Evolutionary conservation across 23 red algal genomes (phyloP), one percentile per base, ranked within the genome.

Genomic region (Gracilaria domingensis): DNA sequence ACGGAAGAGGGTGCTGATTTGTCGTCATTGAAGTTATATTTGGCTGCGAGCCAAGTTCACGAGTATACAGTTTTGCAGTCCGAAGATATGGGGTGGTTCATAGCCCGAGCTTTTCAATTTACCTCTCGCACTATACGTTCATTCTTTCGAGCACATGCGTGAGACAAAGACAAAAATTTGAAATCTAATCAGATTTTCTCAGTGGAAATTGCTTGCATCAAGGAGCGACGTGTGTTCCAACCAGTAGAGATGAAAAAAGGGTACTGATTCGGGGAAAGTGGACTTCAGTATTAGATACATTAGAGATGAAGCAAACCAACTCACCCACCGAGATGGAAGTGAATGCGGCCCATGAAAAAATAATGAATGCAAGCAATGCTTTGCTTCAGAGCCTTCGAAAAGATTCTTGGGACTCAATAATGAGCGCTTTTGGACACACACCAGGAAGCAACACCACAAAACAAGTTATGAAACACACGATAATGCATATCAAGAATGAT

Each of bases 71-170:
- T 86, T 9, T 62, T 86, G 5, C 82, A 86, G 38, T 69, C 82
- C 13, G 82, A 71, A 33, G 82, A 86, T 30, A 64, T 65, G 1
- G 82, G 34, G 14, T 86, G 82, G 82, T 86, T 86, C 65, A 9
- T 70, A 24, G 62, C n/a, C 2, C 34, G 82, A 26, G 82, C 38
- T 13, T 86, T 86, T 54, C 18, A 35, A 35, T 84, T 74, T 56
- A 69, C 82, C 1, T 86, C 82, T 0, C 18, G 82, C 45, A 73
- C 82, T 4, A 73, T 37, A 3, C 26, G 56, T 8, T 17, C 14
- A 50, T 86, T 86, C 39, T n/a, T 86, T 21, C 17, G 36, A 70
- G 65, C 64, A 0, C 14, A 54, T 32, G 0, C 28, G n/a, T 47
- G 36, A 1, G 36, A 72, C 23, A 74, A 21, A 29, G 65, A 86